Percentiles rank a stretch among this genome's conserved stretches.
phyloP scores from a whole-genome alignment of 768 basidiomycete species.

The Termitomyces sp. region DNA sequence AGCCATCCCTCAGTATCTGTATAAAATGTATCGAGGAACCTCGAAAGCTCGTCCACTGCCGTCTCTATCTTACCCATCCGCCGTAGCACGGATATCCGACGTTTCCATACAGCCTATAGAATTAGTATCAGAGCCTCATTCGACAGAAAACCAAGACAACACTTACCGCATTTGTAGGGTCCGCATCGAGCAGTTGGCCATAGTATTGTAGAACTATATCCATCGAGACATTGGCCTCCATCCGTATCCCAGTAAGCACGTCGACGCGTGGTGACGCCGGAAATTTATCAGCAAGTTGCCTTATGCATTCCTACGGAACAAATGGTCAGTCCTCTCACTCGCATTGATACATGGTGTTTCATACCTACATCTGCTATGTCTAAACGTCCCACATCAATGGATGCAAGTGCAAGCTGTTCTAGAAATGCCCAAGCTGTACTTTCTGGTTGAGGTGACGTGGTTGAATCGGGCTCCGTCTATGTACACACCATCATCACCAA shows the following conservation, averaged over 20 bases:
- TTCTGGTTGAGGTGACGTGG: conserved; percentile 1
- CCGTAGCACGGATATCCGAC: conserved; percentile 72
- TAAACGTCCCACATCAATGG: conserved; percentile 69
- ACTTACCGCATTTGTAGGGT: conserved; percentile 72
- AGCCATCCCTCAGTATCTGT: conserved; percentile 87
- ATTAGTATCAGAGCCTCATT: not conserved
- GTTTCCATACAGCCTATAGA: conserved; percentile 68
- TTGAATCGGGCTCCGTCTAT: not conserved
- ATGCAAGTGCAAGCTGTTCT: conserved; percentile 77
- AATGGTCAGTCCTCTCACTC: conserved; percentile 25
- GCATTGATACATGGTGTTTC: conserved; percentile 11
- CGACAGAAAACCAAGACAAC: not conserved
- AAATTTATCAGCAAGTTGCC: conserved; percentile 62
- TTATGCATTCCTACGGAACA: conserved; percentile 53
- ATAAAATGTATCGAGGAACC: conserved; percentile 84
- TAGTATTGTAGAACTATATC: conserved; percentile 62
- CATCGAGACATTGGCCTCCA: conserved; percentile 64
- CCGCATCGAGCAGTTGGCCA: conserved; percentile 57
- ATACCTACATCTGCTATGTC: conserved; percentile 72
- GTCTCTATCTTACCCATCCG: conserved; percentile 58
- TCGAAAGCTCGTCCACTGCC: conserved; percentile 68
- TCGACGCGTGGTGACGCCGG: conserved; percentile 79
- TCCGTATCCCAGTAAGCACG: conserved; percentile 71
- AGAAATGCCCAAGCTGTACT: conserved; percentile 70
- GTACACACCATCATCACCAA: conserved; percentile 56